Evolutionary conservation across 495 filamentous ascomycete genomes (phyloP).

Genomic region (Lophium mytilinum): DNA sequence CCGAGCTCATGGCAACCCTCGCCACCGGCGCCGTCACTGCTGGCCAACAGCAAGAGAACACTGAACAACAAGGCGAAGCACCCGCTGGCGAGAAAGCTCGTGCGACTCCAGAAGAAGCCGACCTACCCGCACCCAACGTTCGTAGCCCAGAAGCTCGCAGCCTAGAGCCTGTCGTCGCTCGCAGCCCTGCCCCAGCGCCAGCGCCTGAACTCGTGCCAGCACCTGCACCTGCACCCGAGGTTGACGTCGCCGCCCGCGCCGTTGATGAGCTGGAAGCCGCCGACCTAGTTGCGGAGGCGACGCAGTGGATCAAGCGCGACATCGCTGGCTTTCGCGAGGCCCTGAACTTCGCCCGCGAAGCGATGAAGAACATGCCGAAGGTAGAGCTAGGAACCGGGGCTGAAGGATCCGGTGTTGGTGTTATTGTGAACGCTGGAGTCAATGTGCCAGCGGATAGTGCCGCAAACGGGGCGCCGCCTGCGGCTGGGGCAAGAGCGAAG

Average conservation of each 20-base stretch:
- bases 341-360: constrained; percentile 24
- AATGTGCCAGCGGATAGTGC: constrained; percentile 25
- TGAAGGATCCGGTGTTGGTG: constrained; percentile 21
- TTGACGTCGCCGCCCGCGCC: neutral
- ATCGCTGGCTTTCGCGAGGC: constrained; percentile 24
- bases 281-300: constrained; percentile 10
- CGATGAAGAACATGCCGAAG: constrained; percentile 27
- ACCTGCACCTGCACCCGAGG: neutral
- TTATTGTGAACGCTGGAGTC: constrained; percentile 24
- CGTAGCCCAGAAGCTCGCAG: neutral
- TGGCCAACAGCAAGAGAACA: neutral
- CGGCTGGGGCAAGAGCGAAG: constrained; percentile 4
- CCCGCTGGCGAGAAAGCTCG: neutral
- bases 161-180: neutral
- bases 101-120: neutral
- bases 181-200: too few relatives aligned
- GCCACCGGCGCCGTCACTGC: constrained; percentile 17
- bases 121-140: neutral
- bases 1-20: constrained; percentile 34
- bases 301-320: constrained; percentile 26
- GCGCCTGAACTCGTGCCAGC: neutral
- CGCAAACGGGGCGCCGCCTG: constrained; percentile 15
- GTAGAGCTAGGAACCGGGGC: constrained; percentile 24
- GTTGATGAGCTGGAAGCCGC: neutral
- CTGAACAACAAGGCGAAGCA: too few relatives aligned